A percentile compares a stretch with the other conserved stretches of the same genome.
phyloP scores from a whole-genome alignment of 257 asterid species.

The Solanum pennellii region DNA sequence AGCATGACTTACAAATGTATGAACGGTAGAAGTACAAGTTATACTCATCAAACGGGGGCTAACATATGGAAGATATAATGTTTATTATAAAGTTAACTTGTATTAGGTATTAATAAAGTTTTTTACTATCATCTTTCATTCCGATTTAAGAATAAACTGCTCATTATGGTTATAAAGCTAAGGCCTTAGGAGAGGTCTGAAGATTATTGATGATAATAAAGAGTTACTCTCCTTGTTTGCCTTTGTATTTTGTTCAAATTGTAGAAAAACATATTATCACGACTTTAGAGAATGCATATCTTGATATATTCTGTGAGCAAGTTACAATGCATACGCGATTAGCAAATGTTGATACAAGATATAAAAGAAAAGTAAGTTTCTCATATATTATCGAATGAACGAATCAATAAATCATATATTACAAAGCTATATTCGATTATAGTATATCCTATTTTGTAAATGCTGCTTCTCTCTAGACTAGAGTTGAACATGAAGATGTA shows the following conservation, averaged over 20 bases:
- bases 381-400: background rate
- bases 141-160: background rate
- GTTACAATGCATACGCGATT: background rate
- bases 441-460: background rate
- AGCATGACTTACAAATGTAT: background rate
- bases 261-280: background rate
- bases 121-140: background rate
- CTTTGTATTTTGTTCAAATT: too few relatives aligned
- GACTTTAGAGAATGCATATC: background rate
- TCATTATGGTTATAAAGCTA: background rate
- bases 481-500: constrained; percentile 31
- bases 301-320: background rate
- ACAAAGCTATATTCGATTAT: background rate
- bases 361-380: background rate
- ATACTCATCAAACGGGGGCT: background rate
- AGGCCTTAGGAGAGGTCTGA: background rate
- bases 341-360: background rate
- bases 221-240: background rate
- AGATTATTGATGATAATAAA: background rate
- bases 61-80: background rate
- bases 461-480: constrained; percentile 14
- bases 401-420: background rate
- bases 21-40: background rate
- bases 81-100: background rate
- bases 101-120: background rate